Conservation (phyloP, 805 yeast genomes). For the Barnettozyma botsteinii region DNA sequence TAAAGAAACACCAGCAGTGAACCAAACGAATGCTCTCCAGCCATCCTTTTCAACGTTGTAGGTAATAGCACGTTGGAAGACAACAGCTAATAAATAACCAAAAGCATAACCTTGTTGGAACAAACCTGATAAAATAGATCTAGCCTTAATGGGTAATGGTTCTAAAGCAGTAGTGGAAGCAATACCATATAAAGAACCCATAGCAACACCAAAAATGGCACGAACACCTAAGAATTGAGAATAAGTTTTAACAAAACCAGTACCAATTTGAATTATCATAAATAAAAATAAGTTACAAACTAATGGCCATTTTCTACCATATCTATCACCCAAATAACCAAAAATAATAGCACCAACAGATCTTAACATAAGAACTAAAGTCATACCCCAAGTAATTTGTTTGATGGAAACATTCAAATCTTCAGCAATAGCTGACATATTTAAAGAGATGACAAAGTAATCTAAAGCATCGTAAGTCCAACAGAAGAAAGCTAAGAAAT, state of each 20-base stretch:
- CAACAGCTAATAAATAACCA: conserved; percentile 60
- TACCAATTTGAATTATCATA: conserved; percentile 52
- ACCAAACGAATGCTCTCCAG: conserved; percentile 68
- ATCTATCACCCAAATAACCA: conserved; percentile 53
- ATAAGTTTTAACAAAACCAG: conserved; percentile 54
- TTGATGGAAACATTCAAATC: conserved; percentile 40
- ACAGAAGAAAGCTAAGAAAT: conserved; percentile 45
- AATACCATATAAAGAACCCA: conserved; percentile 45
- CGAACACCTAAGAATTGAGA: conserved; percentile 56
- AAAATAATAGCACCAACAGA: conserved; percentile 61
- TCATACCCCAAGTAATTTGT: conserved; percentile 52
- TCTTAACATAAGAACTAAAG: conserved; percentile 62
- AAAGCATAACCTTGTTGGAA: conserved; percentile 80
- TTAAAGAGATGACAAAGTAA: conserved; percentile 52
- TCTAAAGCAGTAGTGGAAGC: conserved; percentile 40
- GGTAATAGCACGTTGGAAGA: conserved; percentile 59
- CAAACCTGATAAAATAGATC: conserved; percentile 58
- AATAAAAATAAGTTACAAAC: conserved; percentile 40
- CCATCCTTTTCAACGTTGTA: conserved; percentile 36
- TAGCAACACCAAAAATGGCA: conserved; percentile 53
- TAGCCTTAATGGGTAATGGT: conserved; percentile 43
- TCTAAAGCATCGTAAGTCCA: conserved; percentile 69
- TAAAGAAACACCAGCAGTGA: conserved; percentile 54
- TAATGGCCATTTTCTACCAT: conserved; percentile 58
- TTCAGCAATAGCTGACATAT: conserved; percentile 41